Evolutionary conservation across 2,329 filamentous ascomycete genomes (phyloP).

Genomic region (Whalleya microplaca): DNA sequence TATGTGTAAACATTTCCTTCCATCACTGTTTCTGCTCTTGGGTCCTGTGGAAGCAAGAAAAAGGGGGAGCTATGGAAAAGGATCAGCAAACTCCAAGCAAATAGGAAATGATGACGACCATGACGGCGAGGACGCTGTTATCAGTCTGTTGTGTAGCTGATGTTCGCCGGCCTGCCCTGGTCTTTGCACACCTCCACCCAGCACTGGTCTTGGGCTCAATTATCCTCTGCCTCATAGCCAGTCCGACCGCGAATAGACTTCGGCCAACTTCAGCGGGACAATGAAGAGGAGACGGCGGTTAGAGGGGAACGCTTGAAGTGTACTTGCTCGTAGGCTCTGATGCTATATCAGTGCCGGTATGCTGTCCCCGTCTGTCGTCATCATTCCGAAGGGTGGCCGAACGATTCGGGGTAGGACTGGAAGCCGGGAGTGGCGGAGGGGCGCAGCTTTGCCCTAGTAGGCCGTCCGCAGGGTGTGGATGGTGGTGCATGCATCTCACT

Average conservation of each 20-base stretch:
- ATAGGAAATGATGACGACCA: neutral
- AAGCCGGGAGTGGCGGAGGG: neutral
- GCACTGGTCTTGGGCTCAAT: too few species aligned
- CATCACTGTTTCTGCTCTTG: neutral
- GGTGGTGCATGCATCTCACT: neutral
- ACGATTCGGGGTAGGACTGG: neutral
- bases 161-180: neutral
- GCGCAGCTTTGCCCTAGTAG: neutral
- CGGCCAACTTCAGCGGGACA: neutral
- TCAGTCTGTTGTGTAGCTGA: neutral
- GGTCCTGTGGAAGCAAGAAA: neutral
- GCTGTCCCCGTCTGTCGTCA: neutral
- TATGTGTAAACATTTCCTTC: neutral
- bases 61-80: neutral
- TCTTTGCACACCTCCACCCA: neutral
- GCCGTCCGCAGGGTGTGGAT: neutral
- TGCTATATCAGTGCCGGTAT: neutral
- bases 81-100: neutral
- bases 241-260: neutral
- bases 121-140: neutral
- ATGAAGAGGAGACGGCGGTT: neutral
- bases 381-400: neutral
- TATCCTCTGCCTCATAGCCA: too few species aligned
- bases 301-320: neutral
- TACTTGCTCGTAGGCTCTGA: neutral